A percentile compares a stretch with the other conserved stretches of the same genome.
Conservation (phyloP, 192 early-diverging fungal genomes). For the Rhizoclosmatium globosum region DNA sequence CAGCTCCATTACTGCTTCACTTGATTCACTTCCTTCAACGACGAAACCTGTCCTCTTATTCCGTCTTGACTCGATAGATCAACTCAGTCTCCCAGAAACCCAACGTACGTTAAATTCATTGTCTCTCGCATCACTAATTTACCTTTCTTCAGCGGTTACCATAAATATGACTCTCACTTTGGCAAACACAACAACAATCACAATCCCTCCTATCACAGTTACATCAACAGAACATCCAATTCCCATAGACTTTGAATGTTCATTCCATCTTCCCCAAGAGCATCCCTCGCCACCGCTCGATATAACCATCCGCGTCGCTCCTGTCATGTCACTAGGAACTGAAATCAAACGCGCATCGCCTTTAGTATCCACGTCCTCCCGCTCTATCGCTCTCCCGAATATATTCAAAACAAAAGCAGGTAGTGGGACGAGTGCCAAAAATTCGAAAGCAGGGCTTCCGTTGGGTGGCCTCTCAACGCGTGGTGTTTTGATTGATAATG, state of each 20-base stretch:
- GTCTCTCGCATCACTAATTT: neutral
- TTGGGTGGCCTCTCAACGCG: conserved; percentile 28
- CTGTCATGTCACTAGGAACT: neutral
- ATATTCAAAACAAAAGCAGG: conserved; percentile 9
- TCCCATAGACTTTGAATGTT: conserved; percentile 29
- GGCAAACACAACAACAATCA: conserved; percentile 12
- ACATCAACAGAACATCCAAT: neutral
- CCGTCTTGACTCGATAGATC: conserved; percentile 14
- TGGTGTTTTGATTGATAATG: conserved; percentile 11
- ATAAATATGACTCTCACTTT: conserved; percentile 27
- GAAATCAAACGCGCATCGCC: neutral
- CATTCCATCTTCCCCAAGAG: conserved; percentile 15
- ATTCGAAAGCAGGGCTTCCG: neutral
- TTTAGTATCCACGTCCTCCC: neutral
- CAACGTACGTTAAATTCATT: conserved; percentile 13
- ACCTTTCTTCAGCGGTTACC: neutral
- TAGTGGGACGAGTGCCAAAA: neutral
- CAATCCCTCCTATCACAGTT: conserved; percentile 21
- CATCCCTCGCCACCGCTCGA: conserved; percentile 15
- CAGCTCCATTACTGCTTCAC: no score
- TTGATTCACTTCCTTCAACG: no score
- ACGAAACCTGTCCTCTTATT: conserved; percentile 10
- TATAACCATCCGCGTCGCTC: conserved; percentile 11
- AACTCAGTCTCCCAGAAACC: conserved; percentile 27
- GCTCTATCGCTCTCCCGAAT: conserved; percentile 22